These are phyloP conservation scores for Vickermania spadyakhi DNA, from an alignment of 208 protist species.

Conservation along the genomic window DNA sequence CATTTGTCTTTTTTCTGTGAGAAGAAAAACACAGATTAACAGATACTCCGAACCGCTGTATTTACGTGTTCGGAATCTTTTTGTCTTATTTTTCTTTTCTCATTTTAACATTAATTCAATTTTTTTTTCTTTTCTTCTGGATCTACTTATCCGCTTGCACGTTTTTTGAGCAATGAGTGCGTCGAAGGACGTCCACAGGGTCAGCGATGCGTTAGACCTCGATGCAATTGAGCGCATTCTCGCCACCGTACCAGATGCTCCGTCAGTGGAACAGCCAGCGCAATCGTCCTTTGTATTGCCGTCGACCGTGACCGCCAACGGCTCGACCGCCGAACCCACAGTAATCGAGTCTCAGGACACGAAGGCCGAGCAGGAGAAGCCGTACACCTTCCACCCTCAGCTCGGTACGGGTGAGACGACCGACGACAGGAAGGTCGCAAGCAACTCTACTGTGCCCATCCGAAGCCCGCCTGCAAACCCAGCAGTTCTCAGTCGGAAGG, in stretches of 20 bases:
- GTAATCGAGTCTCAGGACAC: no score
- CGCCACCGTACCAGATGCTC: not conserved
- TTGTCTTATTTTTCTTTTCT: no score
- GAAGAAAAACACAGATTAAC: no score
- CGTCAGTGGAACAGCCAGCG: not conserved
- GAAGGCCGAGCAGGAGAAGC: no score
- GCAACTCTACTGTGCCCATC: not conserved
- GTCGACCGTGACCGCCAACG: not conserved
- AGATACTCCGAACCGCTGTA: no score
- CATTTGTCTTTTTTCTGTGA: no score
- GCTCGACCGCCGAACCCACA: not conserved
- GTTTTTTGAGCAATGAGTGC: conserved; percentile 18
- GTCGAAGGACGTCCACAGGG: conserved; percentile 12
- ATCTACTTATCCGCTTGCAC: no score
- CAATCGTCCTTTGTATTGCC: not conserved
- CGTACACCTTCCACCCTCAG: no score
- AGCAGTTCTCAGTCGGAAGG: not conserved
- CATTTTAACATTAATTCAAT: no score
- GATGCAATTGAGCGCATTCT: not conserved
- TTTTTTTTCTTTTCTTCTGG: no score
- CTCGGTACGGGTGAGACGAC: not conserved
- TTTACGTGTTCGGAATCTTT: no score
- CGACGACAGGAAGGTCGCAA: no score
- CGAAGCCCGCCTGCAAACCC: not conserved
- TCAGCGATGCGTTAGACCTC: conserved; percentile 2